phyloP scores from a whole-genome alignment of 1,284 basidiomycete genomes.

The Leccinum fallax region DNA sequence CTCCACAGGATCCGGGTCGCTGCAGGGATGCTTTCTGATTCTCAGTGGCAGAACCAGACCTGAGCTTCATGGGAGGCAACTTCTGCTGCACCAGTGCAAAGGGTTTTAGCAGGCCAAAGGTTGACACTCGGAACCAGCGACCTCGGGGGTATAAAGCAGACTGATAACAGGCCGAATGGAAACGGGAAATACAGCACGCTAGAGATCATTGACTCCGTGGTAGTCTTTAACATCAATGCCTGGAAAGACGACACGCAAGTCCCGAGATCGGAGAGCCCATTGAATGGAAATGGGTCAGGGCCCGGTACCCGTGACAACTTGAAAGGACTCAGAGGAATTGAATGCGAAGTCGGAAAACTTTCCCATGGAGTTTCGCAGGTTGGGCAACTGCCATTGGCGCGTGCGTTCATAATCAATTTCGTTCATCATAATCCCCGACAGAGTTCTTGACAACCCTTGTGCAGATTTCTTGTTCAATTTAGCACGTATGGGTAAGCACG shows the following conservation, averaged over 20 bases:
- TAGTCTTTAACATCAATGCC: neutral
- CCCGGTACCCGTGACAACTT: neutral
- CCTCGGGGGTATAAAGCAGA: neutral
- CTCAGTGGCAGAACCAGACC: too few species aligned
- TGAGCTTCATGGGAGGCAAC: neutral
- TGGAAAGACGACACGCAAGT: neutral
- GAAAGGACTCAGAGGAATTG: neutral
- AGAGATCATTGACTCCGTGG: neutral
- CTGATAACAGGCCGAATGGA: neutral
- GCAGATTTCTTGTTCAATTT: constrained; percentile 36
- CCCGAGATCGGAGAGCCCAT: neutral
- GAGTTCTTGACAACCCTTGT: neutral
- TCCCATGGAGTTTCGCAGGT: constrained; percentile 27
- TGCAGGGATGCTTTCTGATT: too few species aligned
- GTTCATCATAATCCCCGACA: neutral
- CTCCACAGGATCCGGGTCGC: too few species aligned
- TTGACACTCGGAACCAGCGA: neutral
- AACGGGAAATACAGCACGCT: neutral
- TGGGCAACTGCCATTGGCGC: constrained; percentile 34
- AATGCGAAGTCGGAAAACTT: constrained; percentile 10
- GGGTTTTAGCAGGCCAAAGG: neutral
- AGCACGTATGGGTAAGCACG: constrained; percentile 40
- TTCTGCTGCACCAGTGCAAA: neutral
- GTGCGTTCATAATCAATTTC: constrained; percentile 17
- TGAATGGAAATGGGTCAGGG: neutral